These are phyloP conservation scores for Fusarium lyarnte DNA, from an alignment of 2,329 filamentous ascomycete species.

Conservation along the genomic window DNA sequence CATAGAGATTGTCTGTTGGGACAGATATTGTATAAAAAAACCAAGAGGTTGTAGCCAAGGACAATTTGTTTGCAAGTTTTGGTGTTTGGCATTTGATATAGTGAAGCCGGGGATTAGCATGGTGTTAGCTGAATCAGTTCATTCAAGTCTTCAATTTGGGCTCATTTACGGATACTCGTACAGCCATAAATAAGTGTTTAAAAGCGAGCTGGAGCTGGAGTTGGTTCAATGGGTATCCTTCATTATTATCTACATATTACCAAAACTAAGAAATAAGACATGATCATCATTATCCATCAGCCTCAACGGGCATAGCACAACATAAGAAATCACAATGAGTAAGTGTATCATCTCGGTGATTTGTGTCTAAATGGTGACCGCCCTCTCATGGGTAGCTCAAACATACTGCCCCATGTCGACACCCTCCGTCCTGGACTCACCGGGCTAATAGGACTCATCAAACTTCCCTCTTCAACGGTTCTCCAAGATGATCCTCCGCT, in stretches of 20 bases:
- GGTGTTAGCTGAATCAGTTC: not conserved
- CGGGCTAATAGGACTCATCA: not conserved
- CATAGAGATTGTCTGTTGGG: slow-evolving; percentile 36
- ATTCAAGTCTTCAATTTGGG: not conserved
- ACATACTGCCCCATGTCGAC: slow-evolving; percentile 8
- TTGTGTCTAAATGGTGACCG: not conserved
- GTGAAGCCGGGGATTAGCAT: not conserved
- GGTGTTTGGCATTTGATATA: not conserved
- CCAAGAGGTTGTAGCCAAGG: slow-evolving; percentile 8
- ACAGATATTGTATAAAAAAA: slow-evolving; percentile 29
- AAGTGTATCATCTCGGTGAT: not conserved
- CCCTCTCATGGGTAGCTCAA: slow-evolving; percentile 8
- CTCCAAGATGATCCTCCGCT: slow-evolving; percentile 22
- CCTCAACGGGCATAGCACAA: not conserved
- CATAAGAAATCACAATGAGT: not conserved
- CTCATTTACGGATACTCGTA: not conserved
- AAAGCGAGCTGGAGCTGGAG: not conserved
- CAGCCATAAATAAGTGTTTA: not conserved
- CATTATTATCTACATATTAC: slow-evolving; percentile 3
- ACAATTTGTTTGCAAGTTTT: not conserved
- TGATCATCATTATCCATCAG: slow-evolving; percentile 28
- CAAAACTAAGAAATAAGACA: slow-evolving; percentile 6
- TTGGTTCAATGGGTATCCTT: slow-evolving; percentile 20
- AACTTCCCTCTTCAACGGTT: not conserved
- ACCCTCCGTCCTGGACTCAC: slow-evolving; percentile 21